phyloP scores from a whole-genome alignment of 1,284 basidiomycete species.

The Sphaerobolus stellatus region DNA sequence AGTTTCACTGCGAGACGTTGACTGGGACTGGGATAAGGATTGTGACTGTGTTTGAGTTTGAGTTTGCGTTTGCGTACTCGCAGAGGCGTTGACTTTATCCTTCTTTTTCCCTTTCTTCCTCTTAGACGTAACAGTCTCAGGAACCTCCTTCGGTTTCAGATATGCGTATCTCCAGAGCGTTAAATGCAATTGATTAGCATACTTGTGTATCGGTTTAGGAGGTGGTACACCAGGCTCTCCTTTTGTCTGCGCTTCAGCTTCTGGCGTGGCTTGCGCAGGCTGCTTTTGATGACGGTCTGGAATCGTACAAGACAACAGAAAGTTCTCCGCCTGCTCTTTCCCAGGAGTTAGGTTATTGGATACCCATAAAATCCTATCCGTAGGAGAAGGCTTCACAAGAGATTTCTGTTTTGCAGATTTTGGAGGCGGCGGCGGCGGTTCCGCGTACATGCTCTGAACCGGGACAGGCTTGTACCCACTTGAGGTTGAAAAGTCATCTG shows the following conservation, averaged over 20 bases:
- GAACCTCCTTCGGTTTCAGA: constrained; percentile 54
- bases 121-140: constrained; percentile 29
- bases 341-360: constrained; percentile 8
- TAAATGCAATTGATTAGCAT: constrained; percentile 32
- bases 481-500: constrained; percentile 6
- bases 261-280: neutral
- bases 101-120: neutral
- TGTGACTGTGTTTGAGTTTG: neutral
- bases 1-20: too few species aligned
- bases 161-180: constrained; percentile 73
- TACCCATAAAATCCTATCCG: constrained; percentile 13
- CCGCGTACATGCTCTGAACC: constrained; percentile 1
- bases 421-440: constrained; percentile 4
- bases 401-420: neutral
- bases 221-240: too few species aligned
- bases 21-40: too few species aligned
- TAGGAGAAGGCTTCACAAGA: constrained; percentile 5
- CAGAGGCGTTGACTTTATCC: neutral
- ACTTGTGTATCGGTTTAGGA: too few species aligned
- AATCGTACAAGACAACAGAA: constrained; percentile 13
- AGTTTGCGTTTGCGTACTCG: neutral
- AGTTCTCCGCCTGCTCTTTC: constrained; percentile 10
- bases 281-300: constrained; percentile 6
- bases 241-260: neutral
- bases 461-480: constrained; percentile 2